Percentiles rank a stretch among this genome's conserved stretches.
phyloP scores from a whole-genome alignment of 495 filamentous ascomycete genomes.

The Neurospora sp. region DNA sequence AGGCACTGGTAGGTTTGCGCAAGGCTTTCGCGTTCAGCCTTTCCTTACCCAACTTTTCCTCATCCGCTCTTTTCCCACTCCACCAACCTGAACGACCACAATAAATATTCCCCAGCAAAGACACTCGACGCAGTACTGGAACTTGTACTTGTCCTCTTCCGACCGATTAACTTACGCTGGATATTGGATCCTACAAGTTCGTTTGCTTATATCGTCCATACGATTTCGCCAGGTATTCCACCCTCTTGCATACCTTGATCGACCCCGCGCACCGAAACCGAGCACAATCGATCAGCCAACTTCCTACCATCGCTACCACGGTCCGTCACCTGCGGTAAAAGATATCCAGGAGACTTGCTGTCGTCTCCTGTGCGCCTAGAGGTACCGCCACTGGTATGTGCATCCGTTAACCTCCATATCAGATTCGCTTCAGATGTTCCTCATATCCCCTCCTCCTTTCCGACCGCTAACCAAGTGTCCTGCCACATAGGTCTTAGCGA shows the following conservation, averaged over 20 bases:
- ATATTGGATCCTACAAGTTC: not conserved
- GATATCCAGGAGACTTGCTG: not conserved
- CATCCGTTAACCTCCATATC: not conserved
- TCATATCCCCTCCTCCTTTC: not conserved
- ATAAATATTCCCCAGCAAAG: not conserved
- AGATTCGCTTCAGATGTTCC: not conserved
- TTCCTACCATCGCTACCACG: not conserved
- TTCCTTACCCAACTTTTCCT: not conserved
- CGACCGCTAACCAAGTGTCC: not conserved
- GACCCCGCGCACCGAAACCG: not conserved
- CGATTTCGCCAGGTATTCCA: not conserved
- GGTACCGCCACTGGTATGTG: not conserved
- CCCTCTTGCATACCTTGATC: not conserved
- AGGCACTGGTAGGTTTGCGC: not conserved
- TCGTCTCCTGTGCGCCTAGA: not conserved
- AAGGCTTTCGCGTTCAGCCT: not conserved
- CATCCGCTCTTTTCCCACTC: not conserved
- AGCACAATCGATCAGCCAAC: not conserved
- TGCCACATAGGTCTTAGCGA: not conserved
- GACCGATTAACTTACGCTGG: not conserved
- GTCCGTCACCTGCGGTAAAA: not conserved
- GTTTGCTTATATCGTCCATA: not conserved
- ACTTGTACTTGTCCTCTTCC: not conserved
- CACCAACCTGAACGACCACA: not conserved
- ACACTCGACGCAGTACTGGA: not conserved